A percentile compares a stretch with the other conserved stretches of the same genome.
These are phyloP conservation scores for Millerago galiae DNA, from an alignment of 805 yeast genomes.

Conservation along the genomic window DNA sequence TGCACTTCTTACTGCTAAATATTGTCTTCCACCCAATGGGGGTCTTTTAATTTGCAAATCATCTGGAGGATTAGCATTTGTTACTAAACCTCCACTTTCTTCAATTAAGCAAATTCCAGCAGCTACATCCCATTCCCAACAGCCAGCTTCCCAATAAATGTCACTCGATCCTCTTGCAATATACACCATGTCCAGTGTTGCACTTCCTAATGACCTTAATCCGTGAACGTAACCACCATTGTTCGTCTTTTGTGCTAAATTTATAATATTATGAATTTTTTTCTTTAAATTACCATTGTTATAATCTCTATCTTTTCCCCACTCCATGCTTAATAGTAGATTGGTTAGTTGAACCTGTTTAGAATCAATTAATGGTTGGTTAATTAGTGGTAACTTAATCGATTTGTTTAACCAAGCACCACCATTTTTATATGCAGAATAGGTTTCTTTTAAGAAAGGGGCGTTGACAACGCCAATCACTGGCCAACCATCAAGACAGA, in stretches of 20 bases:
- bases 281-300: neutral
- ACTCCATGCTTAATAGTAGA: neutral
- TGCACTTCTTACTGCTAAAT: neutral
- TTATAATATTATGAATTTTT: neutral
- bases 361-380: neutral
- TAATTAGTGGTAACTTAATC: neutral
- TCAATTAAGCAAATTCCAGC: neutral
- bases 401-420: neutral
- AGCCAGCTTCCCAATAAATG: neutral
- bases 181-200: neutral
- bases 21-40: neutral
- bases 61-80: neutral
- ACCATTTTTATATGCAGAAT: neutral
- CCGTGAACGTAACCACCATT: neutral
- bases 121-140: neutral
- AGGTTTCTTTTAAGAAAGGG: neutral
- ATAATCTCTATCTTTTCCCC: neutral
- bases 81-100: neutral
- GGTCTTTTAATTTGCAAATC: neutral
- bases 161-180: neutral
- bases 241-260: neutral
- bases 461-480: neutral
- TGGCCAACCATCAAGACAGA: neutral
- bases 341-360: neutral
- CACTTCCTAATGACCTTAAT: neutral